phyloP scores from a whole-genome alignment of 768 basidiomycete genomes.

The Panellus pusillus region DNA sequence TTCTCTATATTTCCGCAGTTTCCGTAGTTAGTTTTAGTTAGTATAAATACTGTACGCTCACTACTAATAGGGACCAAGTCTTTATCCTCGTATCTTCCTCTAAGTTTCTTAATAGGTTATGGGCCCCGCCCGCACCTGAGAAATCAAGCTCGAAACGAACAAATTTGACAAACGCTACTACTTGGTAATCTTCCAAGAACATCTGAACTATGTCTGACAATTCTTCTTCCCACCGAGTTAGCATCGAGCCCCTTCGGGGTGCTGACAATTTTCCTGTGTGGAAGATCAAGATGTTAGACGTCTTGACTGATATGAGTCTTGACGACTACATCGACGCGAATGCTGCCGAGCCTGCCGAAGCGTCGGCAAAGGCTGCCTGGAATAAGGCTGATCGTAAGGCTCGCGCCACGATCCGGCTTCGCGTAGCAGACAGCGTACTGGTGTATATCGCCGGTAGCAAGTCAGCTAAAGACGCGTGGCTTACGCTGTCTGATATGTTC shows the following conservation, averaged over 20 bases:
- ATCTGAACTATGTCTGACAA: not conserved
- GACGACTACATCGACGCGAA: not conserved
- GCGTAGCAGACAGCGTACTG: conserved; percentile 24
- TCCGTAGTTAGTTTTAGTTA: too few relatives aligned
- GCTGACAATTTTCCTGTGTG: conserved; percentile 11
- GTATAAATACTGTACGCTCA: too few relatives aligned
- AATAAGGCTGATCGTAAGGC: conserved; percentile 24
- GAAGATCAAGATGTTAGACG: conserved; percentile 18
- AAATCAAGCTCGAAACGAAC: not conserved
- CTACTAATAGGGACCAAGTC: too few relatives aligned
- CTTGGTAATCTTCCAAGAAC: too few relatives aligned
- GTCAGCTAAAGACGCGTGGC: conserved; percentile 25
- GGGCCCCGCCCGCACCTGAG: conserved; percentile 3
- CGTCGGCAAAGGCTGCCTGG: conserved; percentile 8
- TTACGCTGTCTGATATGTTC: conserved; percentile 23
- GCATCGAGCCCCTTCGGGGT: conserved; percentile 14
- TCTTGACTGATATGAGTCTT: conserved; percentile 9
- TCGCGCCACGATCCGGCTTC: conserved; percentile 26
- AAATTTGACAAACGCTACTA: too few relatives aligned
- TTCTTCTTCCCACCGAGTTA: not conserved
- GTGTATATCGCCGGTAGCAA: conserved; percentile 17
- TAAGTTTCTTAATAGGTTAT: conserved; percentile 8
- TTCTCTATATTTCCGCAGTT: too few relatives aligned
- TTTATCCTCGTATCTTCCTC: too few relatives aligned
- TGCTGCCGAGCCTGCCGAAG: not conserved